Conservation (phyloP, 179 eudicot species). For the Silene vulgaris region DNA sequence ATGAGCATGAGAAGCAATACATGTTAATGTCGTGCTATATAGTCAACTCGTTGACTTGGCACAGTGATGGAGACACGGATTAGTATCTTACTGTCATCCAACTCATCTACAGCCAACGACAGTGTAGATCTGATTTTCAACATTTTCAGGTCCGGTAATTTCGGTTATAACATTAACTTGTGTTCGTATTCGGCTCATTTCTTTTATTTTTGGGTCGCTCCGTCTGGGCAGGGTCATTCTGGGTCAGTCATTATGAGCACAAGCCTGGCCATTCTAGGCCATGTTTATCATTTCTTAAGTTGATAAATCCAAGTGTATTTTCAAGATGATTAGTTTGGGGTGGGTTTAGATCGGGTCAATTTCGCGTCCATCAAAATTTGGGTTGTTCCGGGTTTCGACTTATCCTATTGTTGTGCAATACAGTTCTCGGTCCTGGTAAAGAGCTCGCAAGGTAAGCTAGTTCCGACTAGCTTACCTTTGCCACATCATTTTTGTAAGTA, state of each 20-base stretch:
- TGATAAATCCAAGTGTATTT: neutral
- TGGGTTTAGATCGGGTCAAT: neutral
- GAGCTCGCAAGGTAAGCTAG: neutral
- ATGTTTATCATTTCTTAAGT: neutral
- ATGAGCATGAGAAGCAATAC: too few relatives aligned
- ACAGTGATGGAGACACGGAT: too few relatives aligned
- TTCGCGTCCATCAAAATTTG: neutral
- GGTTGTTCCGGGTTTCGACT: slow-evolving; percentile 1
- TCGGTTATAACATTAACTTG: neutral
- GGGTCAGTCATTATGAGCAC: neutral
- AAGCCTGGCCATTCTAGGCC: neutral
- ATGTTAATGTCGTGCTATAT: too few relatives aligned
- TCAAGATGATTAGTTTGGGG: neutral
- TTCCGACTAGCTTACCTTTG: too few relatives aligned
- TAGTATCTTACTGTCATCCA: too few relatives aligned
- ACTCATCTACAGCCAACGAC: too few relatives aligned
- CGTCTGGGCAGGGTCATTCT: neutral
- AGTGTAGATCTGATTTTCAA: too few relatives aligned
- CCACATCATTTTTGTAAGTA: too few relatives aligned
- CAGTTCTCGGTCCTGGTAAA: too few relatives aligned
- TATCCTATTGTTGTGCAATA: neutral
- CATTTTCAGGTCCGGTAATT: neutral
- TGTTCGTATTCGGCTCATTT: neutral
- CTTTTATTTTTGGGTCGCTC: neutral
- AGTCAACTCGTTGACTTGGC: too few relatives aligned